These are phyloP conservation scores for Dianthus caryophyllus DNA, from an alignment of 148 eudicot species.

Conservation along the genomic window DNA sequence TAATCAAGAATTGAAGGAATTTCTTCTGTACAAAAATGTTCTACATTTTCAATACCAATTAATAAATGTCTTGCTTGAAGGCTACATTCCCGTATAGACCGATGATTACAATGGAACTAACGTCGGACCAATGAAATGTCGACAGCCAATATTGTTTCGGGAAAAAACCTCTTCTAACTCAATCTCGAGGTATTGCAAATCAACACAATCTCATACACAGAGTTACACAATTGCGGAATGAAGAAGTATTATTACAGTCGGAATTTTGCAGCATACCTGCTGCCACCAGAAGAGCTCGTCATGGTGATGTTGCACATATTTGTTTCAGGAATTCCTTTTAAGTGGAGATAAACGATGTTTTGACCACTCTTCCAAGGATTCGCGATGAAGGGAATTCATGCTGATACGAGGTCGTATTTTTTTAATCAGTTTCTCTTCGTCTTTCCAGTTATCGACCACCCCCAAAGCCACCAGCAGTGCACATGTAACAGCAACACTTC, in stretches of 20 bases:
- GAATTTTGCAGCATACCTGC: slow-evolving; percentile 4
- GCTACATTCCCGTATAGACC: no score
- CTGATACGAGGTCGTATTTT: slow-evolving; percentile 62
- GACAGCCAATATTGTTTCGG: no score
- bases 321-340: slow-evolving; percentile 18
- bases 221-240: not conserved
- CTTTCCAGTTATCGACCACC: slow-evolving; percentile 79
- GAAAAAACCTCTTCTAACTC: not conserved
- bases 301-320: slow-evolving; percentile 25
- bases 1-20: no score
- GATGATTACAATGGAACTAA: no score
- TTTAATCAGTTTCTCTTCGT: slow-evolving; percentile 68
- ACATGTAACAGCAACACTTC: slow-evolving; percentile 91
- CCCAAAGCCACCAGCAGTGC: slow-evolving; percentile 79
- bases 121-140: no score
- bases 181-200: not conserved
- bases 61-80: no score
- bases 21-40: no score
- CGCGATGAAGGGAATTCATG: slow-evolving; percentile 73
- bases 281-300: slow-evolving; percentile 26
- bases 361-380: slow-evolving; percentile 88
- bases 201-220: not conserved
- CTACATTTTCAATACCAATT: no score
- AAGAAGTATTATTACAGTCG: not conserved
- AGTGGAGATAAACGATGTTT: slow-evolving; percentile 60